Evolutionary conservation across 768 basidiomycete genomes (phyloP), one percentile per base, ranked within the genome.

Genomic region (Cyclocybe cylindracea): DNA sequence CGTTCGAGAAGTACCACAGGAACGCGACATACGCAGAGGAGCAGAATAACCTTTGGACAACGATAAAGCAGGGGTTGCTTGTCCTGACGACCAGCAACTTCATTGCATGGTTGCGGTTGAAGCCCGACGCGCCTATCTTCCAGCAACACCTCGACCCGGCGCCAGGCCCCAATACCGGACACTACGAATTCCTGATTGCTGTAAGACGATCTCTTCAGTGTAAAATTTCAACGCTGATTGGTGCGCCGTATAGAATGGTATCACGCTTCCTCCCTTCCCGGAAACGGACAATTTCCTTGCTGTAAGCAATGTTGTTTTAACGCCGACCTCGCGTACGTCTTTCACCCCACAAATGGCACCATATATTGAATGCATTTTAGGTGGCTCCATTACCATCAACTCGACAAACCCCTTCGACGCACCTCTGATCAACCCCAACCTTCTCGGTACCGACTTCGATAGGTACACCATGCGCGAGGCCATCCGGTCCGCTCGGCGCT

Each of bases 291-390:
- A 61, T 40, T 69, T 65, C 45, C 36, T 70, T n/a, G 60, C 60
- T 18, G 53, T 66, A 33, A 44, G 55, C 3, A 53, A 62, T 2
- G 58, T 55, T 14, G 58, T 71, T 19, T 61, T 69, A 8, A 63
- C 67, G 7, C 70, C 73, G 2, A 54, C 62, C 11, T 67, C 70
- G 19, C 66, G 70, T 67, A 47, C 39, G 67, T 45, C 2, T 19
- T 1, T 45, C 8, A 10, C 31, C 1, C 24, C 9, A 16, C 14
- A 53, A 10, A 10, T 10, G 10, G n/a, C 45, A 33, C 2, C 24
- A 19, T 32, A 6, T 18, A 41, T 7, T 50, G 0, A 29, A 19
- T 10, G 24, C 16, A 10, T 39, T 29, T 19, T 39, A 62, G 60
- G 64, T 24, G 67, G 67, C 10, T 53, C 57, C 13, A 53, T 69